phyloP scores from a whole-genome alignment of 345 rosid genomes.

The Ceriops zippeliana region DNA sequence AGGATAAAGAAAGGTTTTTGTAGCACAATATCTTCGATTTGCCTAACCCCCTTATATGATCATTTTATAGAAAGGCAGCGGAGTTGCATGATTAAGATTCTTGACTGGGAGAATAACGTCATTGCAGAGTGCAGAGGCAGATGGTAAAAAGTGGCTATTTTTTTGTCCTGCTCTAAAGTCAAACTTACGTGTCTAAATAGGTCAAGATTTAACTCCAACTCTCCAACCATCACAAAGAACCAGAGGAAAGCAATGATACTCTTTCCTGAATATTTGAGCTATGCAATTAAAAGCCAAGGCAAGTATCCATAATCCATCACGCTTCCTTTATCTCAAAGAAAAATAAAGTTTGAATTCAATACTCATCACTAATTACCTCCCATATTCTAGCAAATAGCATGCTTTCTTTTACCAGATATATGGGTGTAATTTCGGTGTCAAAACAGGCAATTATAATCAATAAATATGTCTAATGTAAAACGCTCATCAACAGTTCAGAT shows the following conservation, averaged over 20 bases:
- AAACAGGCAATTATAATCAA: background rate
- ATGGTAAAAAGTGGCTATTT: no score
- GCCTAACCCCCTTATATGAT: background rate
- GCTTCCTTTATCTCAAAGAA: conserved; percentile 9
- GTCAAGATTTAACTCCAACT: background rate
- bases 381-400: background rate
- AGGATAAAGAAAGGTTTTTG: background rate
- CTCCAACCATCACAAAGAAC: background rate
- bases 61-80: background rate
- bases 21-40: background rate
- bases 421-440: background rate
- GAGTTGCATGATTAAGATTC: background rate
- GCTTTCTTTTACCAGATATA: background rate
- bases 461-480: background rate
- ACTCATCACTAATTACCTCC: background rate
- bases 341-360: conserved; percentile 11
- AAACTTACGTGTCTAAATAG: no score
- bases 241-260: background rate
- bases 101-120: conserved; percentile 22
- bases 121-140: conserved; percentile 1
- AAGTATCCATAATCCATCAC: background rate
- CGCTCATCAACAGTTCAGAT: background rate
- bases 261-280: background rate
- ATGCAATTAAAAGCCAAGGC: background rate
- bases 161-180: no score